Evolutionary conservation across 805 yeast genomes (phyloP).

Genomic region (Lipomyces orientalis): DNA sequence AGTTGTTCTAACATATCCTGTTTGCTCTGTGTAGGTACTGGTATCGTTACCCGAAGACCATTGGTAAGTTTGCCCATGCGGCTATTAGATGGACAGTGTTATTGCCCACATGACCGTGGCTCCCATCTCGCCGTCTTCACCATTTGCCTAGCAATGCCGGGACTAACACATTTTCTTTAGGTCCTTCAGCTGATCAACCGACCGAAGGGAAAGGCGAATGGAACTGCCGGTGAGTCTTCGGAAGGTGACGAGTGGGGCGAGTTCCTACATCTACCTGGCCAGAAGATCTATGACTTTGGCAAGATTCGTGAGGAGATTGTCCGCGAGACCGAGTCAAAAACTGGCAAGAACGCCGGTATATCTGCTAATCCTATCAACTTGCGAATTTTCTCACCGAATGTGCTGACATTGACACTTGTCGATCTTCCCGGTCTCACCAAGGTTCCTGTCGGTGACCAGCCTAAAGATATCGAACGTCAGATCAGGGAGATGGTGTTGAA

Average conservation of each 20-base stretch:
- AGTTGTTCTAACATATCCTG: neutral
- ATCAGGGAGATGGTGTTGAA: constrained; percentile 92
- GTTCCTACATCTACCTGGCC: constrained; percentile 88
- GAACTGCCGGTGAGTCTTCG: constrained; percentile 34
- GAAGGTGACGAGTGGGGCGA: constrained; percentile 92
- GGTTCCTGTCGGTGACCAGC: constrained; percentile 99
- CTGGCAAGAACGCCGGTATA: constrained; percentile 78
- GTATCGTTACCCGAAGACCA: constrained; percentile 90
- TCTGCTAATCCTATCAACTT: constrained; percentile 91
- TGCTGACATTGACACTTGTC: constrained; percentile 88
- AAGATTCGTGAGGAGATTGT: constrained; percentile 91
- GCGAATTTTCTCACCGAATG: constrained; percentile 92
- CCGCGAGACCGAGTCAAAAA: constrained; percentile 84
- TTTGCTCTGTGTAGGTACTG: constrained; percentile 55
- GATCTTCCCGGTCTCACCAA: constrained; percentile 97
- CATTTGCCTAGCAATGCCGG: neutral
- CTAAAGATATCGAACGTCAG: constrained; percentile 93
- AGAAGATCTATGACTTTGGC: constrained; percentile 83
- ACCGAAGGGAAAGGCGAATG: constrained; percentile 45
- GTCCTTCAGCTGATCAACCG: constrained; percentile 74
- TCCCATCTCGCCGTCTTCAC: neutral
- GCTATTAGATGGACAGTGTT: too few species aligned
- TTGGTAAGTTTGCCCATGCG: too few species aligned
- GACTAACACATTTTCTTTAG: constrained; percentile 5
- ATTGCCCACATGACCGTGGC: neutral